phyloP scores from a whole-genome alignment of 2,329 filamentous ascomycete genomes.

The Biscogniauxia sp. region DNA sequence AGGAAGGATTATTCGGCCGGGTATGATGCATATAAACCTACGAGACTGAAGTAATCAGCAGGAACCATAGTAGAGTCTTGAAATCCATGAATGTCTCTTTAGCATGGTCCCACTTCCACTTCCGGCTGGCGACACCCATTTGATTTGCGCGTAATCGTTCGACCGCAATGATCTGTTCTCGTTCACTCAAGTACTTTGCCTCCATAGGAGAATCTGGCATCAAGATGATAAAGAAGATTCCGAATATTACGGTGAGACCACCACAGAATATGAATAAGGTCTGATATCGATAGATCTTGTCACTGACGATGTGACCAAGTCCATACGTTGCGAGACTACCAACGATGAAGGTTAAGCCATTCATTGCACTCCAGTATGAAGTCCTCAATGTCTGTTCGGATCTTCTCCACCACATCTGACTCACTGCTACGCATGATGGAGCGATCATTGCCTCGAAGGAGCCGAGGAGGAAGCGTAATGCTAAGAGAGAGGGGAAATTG shows the following conservation, averaged over 20 bases:
- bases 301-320: slow-evolving; percentile 45
- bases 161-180: slow-evolving; percentile 65
- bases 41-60: slow-evolving; percentile 57
- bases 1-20: slow-evolving; percentile 44
- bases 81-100: slow-evolving; percentile 39
- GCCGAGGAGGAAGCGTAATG: slow-evolving; percentile 44
- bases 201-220: slow-evolving; percentile 65
- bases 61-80: slow-evolving; percentile 60
- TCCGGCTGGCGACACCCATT: slow-evolving; percentile 69
- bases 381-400: slow-evolving; percentile 50
- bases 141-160: slow-evolving; percentile 73
- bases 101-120: slow-evolving; percentile 68
- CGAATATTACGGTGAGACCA: slow-evolving; percentile 49
- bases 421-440: slow-evolving; percentile 50
- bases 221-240: slow-evolving; percentile 49
- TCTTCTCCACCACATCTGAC: slow-evolving; percentile 54
- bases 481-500: slow-evolving; percentile 44
- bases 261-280: slow-evolving; percentile 51
- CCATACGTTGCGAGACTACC: slow-evolving; percentile 56
- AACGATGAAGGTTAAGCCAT: slow-evolving; percentile 53
- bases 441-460: slow-evolving; percentile 49
- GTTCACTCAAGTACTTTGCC: slow-evolving; percentile 57
- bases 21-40: slow-evolving; percentile 55
- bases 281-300: slow-evolving; percentile 48
- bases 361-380: slow-evolving; percentile 54